Base-by-base conservation (phyloP, 768 basidiomycete genomes). In the Calocybe gangraenosa region DNA sequence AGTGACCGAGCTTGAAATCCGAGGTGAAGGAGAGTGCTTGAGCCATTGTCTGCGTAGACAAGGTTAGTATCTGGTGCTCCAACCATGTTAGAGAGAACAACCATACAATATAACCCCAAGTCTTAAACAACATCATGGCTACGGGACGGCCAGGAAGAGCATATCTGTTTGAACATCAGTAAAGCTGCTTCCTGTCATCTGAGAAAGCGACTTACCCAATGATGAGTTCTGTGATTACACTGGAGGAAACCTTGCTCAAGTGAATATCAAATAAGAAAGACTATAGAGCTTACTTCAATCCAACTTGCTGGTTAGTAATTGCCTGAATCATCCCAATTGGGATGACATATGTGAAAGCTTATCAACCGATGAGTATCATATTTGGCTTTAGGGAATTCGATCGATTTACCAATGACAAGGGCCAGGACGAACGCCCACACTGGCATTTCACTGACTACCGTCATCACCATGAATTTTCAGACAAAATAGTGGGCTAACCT, bases 121-220 rank as follows among this genome's bases (percentile, higher is more conserved):
- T 85, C 75, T 87, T 90, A 75, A 90, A 88, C 67, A 90, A 67
- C 87, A 90, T 88, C 73, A 81, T 86, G 0, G 89, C 87, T 44
- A 89, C 59, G 7, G 88, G 85, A 11, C 77, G 76, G 3, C 89
- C 88, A 14, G 88, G 89, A 36, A 87, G 72, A 19, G 75, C 79
- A 52, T 88, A 90, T 71, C 67, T 82, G 21, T 15, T 22, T 17
- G 30, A 31, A 21, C 2, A 14, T 44, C 23, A 3, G 31, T 40
- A 8, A 44, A 25, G 15, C 15, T 28, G 15, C 4, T 36, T n/a
- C n/a, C 13, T 25, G n/a, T 3, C 31, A 13, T 7, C 4, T 32
- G 10, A 7, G 37, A 83, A 70, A 81, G 82, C 72, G 82, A 73
- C 80, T 82, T 78, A 4, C 48, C 89, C 89, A 21, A 88, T 80